Evolutionary conservation across 225 moss, liverwort and hornwort species (phyloP).

Genomic region (Bryoerythrophyllum caledonicum): DNA sequence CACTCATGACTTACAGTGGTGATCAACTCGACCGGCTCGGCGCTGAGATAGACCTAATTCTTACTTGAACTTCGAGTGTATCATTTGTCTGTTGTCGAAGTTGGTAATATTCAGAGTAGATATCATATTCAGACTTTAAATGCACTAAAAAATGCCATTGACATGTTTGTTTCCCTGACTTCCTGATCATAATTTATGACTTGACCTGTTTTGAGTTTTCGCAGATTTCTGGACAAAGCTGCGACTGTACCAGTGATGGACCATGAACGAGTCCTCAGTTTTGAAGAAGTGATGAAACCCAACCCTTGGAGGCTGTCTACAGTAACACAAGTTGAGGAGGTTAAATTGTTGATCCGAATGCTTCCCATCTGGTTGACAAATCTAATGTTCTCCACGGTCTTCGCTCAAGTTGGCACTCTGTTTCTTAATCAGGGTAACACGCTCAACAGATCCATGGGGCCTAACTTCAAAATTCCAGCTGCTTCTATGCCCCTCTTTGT

Average conservation of each 20-base stretch:
- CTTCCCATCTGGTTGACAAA: constrained; percentile 98
- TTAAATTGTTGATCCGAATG: constrained; percentile 87
- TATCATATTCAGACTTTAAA: too few relatives aligned
- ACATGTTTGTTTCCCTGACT: too few relatives aligned
- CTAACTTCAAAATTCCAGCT: constrained; percentile 80
- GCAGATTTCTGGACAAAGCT: constrained; percentile 93
- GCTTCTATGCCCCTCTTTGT: constrained; percentile 97
- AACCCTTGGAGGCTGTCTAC: constrained; percentile 86
- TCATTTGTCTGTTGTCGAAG: too few relatives aligned
- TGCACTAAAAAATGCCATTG: too few relatives aligned
- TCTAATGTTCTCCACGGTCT: constrained; percentile 97
- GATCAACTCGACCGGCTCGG: constrained; percentile 2
- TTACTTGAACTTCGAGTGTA: neutral
- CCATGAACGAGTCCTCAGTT: constrained; percentile 34
- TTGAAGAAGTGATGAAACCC: constrained; percentile 48
- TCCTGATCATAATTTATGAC: neutral
- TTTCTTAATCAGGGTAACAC: constrained; percentile 96
- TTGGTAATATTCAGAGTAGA: too few relatives aligned
- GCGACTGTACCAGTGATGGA: constrained; percentile 51
- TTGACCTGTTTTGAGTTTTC: neutral
- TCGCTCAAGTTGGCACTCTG: constrained; percentile 92
- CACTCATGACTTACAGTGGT: neutral
- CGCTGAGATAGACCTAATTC: neutral
- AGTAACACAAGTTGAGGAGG: constrained; percentile 98
- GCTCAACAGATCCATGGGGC: constrained; percentile 58